phyloP scores from a whole-genome alignment of 345 rosid species.

The Boechera stricta region DNA sequence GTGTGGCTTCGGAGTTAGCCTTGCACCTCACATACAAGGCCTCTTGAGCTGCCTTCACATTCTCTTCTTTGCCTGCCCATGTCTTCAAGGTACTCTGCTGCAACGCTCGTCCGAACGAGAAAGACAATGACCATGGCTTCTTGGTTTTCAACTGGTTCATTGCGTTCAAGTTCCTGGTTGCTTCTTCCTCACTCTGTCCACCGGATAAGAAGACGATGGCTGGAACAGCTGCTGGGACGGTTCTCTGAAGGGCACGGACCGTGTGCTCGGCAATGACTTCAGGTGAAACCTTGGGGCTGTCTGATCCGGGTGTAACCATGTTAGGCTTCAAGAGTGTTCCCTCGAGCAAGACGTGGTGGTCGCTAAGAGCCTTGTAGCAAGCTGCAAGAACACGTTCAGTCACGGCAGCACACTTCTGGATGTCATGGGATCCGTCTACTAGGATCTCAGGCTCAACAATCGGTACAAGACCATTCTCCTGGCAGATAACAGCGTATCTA shows the following conservation, averaged over 20 bases:
- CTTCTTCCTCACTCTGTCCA: constrained; percentile 96
- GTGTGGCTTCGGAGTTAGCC: constrained; percentile 95
- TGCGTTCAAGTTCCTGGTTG: constrained; percentile 86
- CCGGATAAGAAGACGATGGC: constrained; percentile 89
- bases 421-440: constrained; percentile 91
- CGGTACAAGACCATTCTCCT: constrained; percentile 95
- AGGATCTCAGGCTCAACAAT: constrained; percentile 97
- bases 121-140: constrained; percentile 96
- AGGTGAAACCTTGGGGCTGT: constrained; percentile 72
- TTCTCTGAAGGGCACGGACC: constrained; percentile 83
- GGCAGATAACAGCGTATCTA: constrained; percentile 90
- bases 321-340: constrained; percentile 94
- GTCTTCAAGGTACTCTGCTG: constrained; percentile 97
- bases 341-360: constrained; percentile 93
- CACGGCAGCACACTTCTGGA: constrained; percentile 82
- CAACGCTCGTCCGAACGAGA: constrained; percentile 96
- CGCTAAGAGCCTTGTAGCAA: constrained; percentile 95
- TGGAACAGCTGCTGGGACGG: constrained; percentile 93
- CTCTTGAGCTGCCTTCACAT: constrained; percentile 68
- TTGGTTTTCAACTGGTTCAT: constrained; percentile 87
- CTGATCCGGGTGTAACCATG: constrained; percentile 99
- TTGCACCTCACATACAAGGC: constrained; percentile 77
- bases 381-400: constrained; percentile 92
- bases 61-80: constrained; percentile 87
- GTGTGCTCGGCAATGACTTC: constrained; percentile 90